Base-by-base conservation (phyloP, 2,329 filamentous ascomycete species). In the Ceratocystis eucalypticola region DNA sequence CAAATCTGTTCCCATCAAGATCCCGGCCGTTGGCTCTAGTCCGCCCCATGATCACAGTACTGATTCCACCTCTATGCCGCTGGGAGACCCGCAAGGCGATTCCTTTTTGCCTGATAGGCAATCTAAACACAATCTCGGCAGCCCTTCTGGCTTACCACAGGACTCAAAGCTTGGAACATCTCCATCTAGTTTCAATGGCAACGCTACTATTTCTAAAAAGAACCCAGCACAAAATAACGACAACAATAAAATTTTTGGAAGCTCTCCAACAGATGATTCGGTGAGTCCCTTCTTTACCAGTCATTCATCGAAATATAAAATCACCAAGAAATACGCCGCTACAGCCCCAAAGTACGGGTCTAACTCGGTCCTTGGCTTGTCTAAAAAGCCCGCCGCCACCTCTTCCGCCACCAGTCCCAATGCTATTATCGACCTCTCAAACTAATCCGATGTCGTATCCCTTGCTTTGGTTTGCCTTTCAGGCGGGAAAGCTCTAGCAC, bases 291-390 rank as follows among this genome's bases (percentile, higher is more conserved):
- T 59, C 30, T 59, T 59, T 10, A 59, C 17, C 12, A 15, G 55
- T 30, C 55, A 59, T n/a, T 30, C 17, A n/a, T 59, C 55, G 30
- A 59, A 59, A 37, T 59, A 59, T 10, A 59, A 59, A 22, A 59
- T 59, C 55, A 59, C 15, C 25, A 59, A 59, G 55, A 59, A 33
- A 59, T 59, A 59, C 55, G 30, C 55, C 1, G 55, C 55, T 8
- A 59, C 55, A n/a, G 55, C 30, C 20, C 25, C 55, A 28, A 59
- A 59, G 55, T 59, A 59, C n/a, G 28, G 30, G 17, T 30, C 28
- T 3, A 59, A 33, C 30, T 30, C 25, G 25, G 55, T 5, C 55
- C 33, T 59, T 37, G 28, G 15, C 17, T 59, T 28, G 17, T 4
- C 55, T 25, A 59, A 59, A 37, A 59, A 59, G 55, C 30, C n/a